Conservation (phyloP, 768 basidiomycete species). For the Tylopilus plumbeoviolaceoides region DNA sequence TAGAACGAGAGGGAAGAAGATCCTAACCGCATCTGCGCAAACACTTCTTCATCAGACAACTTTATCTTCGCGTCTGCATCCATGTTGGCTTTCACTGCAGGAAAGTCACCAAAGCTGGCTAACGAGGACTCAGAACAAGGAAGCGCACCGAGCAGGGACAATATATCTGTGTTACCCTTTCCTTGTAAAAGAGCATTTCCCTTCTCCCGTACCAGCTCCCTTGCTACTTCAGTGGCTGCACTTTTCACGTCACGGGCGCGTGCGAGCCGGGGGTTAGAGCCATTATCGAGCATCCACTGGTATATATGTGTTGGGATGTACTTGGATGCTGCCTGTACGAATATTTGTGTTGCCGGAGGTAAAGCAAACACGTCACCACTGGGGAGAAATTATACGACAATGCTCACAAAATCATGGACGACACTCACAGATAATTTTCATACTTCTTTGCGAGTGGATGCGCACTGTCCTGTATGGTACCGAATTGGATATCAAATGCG, state of each 20-base stretch:
- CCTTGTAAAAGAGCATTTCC: conserved; percentile 6
- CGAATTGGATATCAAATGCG: conserved; percentile 39
- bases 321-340: conserved; percentile 5
- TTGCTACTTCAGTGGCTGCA: not conserved
- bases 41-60: conserved; percentile 13
- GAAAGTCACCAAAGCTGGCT: not conserved
- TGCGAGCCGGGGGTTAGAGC: not conserved
- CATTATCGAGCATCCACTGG: not conserved
- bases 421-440: conserved; percentile 6
- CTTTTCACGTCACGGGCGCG: not conserved
- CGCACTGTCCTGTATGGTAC: not conserved
- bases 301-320: conserved; percentile 1
- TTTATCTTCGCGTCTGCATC: conserved; percentile 15
- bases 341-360: conserved; percentile 3
- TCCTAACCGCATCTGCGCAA: conserved; percentile 18
- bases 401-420: too few relatives aligned
- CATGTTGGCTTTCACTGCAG: conserved; percentile 23
- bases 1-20: not conserved
- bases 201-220: conserved; percentile 7
- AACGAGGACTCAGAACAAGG: not conserved
- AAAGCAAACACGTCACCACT: conserved; percentile 13
- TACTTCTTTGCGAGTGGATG: conserved; percentile 8
- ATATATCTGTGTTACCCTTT: conserved; percentile 11
- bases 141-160: conserved; percentile 36
- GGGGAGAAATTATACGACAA: not conserved